Base-by-base conservation (phyloP, 2,329 filamentous ascomycete genomes). In the Phialophora macrospora region DNA sequence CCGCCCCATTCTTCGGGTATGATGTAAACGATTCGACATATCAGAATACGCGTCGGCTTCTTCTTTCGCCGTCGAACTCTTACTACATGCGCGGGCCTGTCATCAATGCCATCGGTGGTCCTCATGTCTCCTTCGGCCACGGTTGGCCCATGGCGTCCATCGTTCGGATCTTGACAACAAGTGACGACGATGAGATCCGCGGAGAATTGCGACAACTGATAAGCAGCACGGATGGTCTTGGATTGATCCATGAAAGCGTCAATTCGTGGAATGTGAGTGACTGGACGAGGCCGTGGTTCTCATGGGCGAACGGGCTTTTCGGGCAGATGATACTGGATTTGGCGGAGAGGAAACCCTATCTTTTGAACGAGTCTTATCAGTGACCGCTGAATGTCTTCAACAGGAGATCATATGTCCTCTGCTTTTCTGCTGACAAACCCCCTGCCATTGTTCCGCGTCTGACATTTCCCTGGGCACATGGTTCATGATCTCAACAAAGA, bases 101-200 rank as follows among this genome's bases (percentile, higher is more conserved):
- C 0, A 97, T 98, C 74, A 85, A 87, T 58, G 95, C 95, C 8
- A 97, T 98, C 72, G 95, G 95, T 72, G 94, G 93, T 1, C 87
- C 87, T 28, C 87, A 89, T 70, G 77, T 97, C 70, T 95, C 95
- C 0, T 80, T 96, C 17, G 82, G 86, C 72, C 91, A 97, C 70
- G 94, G 94, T 9, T 99, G 95, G 95, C 95, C 95, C 0, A 97
- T 99, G 93, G 95, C 91, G 75, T 80, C 97, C 68, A 83, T 99
- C 8, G 86, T 97, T 20, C 93, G 97, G 77, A 92, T 91, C 2
- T 92, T 95, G 84, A 99, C 95, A 0, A 90, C 88, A 3, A 85
- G 94, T 57, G 84, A 93, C 64, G 82, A 84, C 0, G 68, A 71
- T 14, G 95, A 98, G 79, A 98, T 99, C 70, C 81, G 79, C 66